Base-by-base conservation (phyloP, 1,139 yeast genomes). In the Yamadazyma siamensis region DNA sequence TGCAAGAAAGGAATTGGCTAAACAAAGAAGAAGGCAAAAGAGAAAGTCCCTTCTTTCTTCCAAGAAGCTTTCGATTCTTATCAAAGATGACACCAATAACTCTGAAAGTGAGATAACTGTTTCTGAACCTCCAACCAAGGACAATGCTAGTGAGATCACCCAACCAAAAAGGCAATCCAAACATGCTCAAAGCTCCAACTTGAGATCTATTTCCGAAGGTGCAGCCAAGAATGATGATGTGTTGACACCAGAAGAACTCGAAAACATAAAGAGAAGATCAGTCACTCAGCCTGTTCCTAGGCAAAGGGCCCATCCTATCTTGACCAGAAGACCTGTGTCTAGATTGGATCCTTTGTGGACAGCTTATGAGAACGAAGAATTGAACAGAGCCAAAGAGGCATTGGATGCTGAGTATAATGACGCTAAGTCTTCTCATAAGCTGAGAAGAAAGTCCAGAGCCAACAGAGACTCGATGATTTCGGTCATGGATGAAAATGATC, bases 281-380 rank as follows among this genome's bases (percentile, higher is more conserved):
- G 71, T 64, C 2, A 71, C 79, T 13, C 71, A 66, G 39, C 73
- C 66, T 20, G 49, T 44, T 24, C 59, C 64, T 5, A 47, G 49
- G 40, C 44, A 67, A 43, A 55, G 73, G 56, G 65, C 41, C 46
- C 75, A 49, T 65, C 59, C 72, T 6, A 43, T 64, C 11, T 59
- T 68, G 33, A 60, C 69, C 3, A 56, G 75, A 43, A 71, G 87
- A 48, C 91, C 91, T 6, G 77, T 78, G 19, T 81, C 89, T 2
- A 71, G 77, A 46, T 61, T 82, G 34, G 91, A 82, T 58, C 91
- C 91, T 23, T 61, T 59, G 46, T 68, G 72, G 73, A 59, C 58
- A 25, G 71, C 70, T 10, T 61, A 61, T 45, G 73, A 68, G 38
- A 71, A 68, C 41, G 68, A 67, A 39, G 76, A 75, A 43, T 48